Conservation (phyloP, 2,329 filamentous ascomycete species). For the Colletotrichum sojae region DNA sequence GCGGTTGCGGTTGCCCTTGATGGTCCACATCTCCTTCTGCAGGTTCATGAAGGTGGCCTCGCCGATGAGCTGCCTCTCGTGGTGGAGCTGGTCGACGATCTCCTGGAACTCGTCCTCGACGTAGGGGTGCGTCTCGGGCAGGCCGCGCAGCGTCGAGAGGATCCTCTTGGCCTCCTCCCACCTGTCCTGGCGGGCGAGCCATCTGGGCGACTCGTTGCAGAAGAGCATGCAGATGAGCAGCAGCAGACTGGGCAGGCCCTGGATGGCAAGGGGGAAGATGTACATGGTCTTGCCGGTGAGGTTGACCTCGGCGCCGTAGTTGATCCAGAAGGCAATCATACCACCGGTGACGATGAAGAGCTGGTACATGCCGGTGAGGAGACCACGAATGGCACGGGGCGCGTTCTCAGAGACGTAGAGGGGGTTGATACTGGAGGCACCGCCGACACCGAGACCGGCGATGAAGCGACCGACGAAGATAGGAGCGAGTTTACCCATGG, state of each 20-base stretch:
- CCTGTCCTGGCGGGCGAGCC: constrained; percentile 73
- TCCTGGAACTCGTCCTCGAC: constrained; percentile 69
- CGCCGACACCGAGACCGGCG: constrained; percentile 63
- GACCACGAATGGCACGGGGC: constrained; percentile 59
- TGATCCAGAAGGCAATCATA: constrained; percentile 64
- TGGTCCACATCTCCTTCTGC: constrained; percentile 72
- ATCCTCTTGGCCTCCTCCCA: constrained; percentile 73
- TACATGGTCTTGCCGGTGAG: constrained; percentile 43
- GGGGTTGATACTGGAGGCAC: constrained; percentile 59
- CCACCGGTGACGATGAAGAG: constrained; percentile 62
- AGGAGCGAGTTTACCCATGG: constrained; percentile 68
- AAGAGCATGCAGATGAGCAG: constrained; percentile 73
- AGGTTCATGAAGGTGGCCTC: constrained; percentile 65
- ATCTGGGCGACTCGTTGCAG: constrained; percentile 76
- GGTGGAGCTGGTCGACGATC: constrained; percentile 68
- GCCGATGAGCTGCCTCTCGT: constrained; percentile 67
- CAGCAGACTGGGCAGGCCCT: constrained; percentile 73
- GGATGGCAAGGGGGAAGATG: constrained; percentile 71
- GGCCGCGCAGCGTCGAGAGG: constrained; percentile 69
- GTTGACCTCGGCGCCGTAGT: constrained; percentile 63
- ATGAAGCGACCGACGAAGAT: constrained; percentile 74
- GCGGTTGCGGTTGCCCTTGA: constrained; percentile 70
- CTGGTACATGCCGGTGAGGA: constrained; percentile 61
- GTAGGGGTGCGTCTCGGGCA: constrained; percentile 67
- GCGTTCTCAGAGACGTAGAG: constrained; percentile 62